A percentile compares a stretch with the other conserved stretches of the same genome.
Conservation (phyloP, 1,139 yeast genomes). For the Suhomyces taliae region DNA sequence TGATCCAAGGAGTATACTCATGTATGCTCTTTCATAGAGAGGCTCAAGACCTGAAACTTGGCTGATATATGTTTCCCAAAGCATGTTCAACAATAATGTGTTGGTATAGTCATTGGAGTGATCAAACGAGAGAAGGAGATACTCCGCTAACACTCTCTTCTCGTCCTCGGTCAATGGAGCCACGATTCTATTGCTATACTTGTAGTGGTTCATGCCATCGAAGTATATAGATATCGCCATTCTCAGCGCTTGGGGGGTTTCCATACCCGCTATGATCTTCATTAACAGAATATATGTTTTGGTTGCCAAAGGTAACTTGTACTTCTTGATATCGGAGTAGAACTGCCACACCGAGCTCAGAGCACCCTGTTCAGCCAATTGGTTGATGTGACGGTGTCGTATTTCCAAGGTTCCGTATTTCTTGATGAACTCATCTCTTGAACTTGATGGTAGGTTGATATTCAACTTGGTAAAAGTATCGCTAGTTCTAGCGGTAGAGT, state of each 20-base stretch:
- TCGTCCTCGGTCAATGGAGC: constrained; percentile 11
- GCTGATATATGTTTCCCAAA: constrained; percentile 21
- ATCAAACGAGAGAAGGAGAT: constrained; percentile 13
- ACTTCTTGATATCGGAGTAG: constrained; percentile 4
- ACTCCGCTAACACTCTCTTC: constrained; percentile 9
- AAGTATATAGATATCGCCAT: constrained; percentile 14
- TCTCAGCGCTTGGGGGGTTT: constrained; percentile 8
- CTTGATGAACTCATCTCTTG: constrained; percentile 3
- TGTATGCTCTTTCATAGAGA: constrained; percentile 25
- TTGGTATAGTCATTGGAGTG: constrained; percentile 18
- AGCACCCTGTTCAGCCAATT: not conserved
- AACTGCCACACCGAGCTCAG: constrained; percentile 4
- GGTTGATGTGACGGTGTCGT: constrained; percentile 7
- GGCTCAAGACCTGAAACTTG: constrained; percentile 10
- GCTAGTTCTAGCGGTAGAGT: not conserved
- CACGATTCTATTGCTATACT: constrained; percentile 12
- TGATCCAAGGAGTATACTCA: constrained; percentile 26
- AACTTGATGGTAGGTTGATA: not conserved
- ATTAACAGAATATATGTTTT: constrained; percentile 4
- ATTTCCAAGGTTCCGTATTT: constrained; percentile 1
- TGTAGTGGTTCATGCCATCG: constrained; percentile 16
- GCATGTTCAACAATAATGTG: constrained; percentile 18
- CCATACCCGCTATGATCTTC: constrained; percentile 1
- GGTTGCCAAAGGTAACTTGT: constrained; percentile 1
- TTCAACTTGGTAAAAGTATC: constrained; percentile 2